phyloP scores from a whole-genome alignment of 768 basidiomycete species.

The Suillus tomentosus region DNA sequence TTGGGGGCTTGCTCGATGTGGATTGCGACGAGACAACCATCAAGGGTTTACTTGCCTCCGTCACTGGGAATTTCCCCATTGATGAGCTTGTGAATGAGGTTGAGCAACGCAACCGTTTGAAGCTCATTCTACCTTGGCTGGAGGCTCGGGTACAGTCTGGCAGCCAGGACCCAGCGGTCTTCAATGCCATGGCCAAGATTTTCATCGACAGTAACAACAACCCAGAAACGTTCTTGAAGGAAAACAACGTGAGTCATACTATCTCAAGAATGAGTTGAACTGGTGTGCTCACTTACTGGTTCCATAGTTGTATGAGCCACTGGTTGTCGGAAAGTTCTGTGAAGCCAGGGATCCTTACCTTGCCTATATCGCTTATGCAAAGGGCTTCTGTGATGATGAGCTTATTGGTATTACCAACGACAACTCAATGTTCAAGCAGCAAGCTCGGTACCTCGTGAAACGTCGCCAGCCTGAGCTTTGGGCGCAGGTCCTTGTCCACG shows the following conservation, averaged over 20 bases:
- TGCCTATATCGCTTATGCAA: constrained; percentile 98
- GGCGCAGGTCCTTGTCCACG: constrained; percentile 88
- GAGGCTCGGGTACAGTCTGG: constrained; percentile 93
- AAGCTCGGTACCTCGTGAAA: constrained; percentile 96
- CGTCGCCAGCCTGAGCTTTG: constrained; percentile 94
- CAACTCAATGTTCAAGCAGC: constrained; percentile 99
- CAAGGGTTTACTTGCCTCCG: constrained; percentile 90
- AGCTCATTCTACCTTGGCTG: constrained; percentile 96
- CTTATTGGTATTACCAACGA: constrained; percentile 96
- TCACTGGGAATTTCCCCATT: constrained; percentile 96
- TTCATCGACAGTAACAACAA: constrained; percentile 99
- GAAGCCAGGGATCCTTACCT: constrained; percentile 98
- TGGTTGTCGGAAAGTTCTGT: constrained; percentile 98
- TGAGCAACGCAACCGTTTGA: constrained; percentile 92
- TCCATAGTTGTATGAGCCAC: constrained; percentile 86
- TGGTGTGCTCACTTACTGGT: constrained; percentile 12
- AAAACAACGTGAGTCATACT: constrained; percentile 80
- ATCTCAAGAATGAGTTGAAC: background rate
- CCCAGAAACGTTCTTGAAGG: constrained; percentile 96
- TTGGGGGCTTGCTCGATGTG: constrained; percentile 95
- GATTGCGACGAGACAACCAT: constrained; percentile 97
- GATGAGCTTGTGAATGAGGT: constrained; percentile 98
- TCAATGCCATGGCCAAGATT: constrained; percentile 98
- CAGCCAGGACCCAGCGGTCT: constrained; percentile 89
- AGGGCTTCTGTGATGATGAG: constrained; percentile 98